Conservation (phyloP, 495 filamentous ascomycete species). For the Neurospora discreta region DNA sequence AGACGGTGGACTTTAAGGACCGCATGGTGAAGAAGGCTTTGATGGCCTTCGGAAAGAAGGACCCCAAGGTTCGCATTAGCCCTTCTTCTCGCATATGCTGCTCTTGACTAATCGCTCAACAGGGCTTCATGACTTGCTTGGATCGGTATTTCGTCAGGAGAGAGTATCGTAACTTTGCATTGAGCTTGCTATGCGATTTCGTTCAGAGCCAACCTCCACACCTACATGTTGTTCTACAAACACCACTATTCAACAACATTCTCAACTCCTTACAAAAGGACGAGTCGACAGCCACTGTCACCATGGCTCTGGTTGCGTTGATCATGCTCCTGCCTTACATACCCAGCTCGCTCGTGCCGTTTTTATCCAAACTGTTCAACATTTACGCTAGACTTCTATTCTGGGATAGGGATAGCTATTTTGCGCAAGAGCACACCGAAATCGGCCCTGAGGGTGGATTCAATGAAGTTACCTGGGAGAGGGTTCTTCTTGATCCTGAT, state of each 20-base stretch:
- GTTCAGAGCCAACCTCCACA: slow-evolving; percentile 59
- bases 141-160: slow-evolving; percentile 49
- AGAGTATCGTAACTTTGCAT: slow-evolving; percentile 42
- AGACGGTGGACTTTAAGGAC: slow-evolving; percentile 41
- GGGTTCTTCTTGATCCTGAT: slow-evolving; percentile 42
- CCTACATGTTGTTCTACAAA: slow-evolving; percentile 55
- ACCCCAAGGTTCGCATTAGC: slow-evolving; percentile 45
- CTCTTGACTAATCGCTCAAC: neutral
- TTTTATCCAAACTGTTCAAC: slow-evolving; percentile 59
- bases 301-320: slow-evolving; percentile 52
- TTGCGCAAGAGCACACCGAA: slow-evolving; percentile 17
- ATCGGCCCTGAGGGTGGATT: slow-evolving; percentile 19
- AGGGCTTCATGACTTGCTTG: slow-evolving; percentile 50
- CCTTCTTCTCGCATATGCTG: neutral
- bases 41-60: slow-evolving; percentile 50
- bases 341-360: slow-evolving; percentile 49
- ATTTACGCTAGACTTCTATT: slow-evolving; percentile 64
- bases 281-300: slow-evolving; percentile 56
- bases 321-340: slow-evolving; percentile 71
- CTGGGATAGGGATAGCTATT: slow-evolving; percentile 48
- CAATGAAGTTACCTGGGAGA: slow-evolving; percentile 42
- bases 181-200: slow-evolving; percentile 53
- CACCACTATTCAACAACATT: slow-evolving; percentile 52
- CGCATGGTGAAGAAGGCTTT: slow-evolving; percentile 42
- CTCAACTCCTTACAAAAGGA: slow-evolving; percentile 60